These are phyloP conservation scores for Schoenoplectus tabernaemontani DNA, from an alignment of 202 grass and related monocot genomes.

Conservation along the genomic window DNA sequence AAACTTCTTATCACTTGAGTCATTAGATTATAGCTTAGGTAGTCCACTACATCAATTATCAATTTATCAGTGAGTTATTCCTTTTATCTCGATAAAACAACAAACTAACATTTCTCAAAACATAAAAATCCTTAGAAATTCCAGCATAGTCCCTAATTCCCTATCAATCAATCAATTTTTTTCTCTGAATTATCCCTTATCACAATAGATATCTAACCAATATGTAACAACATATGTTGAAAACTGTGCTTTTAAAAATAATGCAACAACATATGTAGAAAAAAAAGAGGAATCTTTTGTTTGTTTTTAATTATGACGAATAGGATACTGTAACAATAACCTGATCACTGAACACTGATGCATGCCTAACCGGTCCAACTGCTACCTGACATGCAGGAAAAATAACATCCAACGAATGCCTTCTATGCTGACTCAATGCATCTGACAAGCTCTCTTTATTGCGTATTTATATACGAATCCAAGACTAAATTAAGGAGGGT, in stretches of 20 bases:
- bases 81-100: too few species aligned
- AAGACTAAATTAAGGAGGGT: slow-evolving; percentile 14
- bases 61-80: too few species aligned
- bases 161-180: background rate
- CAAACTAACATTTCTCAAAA: background rate
- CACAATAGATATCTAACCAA: too few species aligned
- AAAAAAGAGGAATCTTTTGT: background rate
- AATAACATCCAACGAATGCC: slow-evolving; percentile 21
- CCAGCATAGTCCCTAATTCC: background rate
- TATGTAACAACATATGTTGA: too few species aligned
- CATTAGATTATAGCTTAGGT: too few species aligned
- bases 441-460: slow-evolving; percentile 17
- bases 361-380: slow-evolving; percentile 23
- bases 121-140: background rate
- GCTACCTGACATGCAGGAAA: slow-evolving; percentile 28
- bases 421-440: slow-evolving; percentile 9
- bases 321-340: background rate
- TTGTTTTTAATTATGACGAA: slow-evolving; percentile 10
- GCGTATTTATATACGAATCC: slow-evolving; percentile 17
- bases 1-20: too few species aligned
- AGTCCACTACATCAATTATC: too few species aligned
- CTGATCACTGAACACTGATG: background rate
- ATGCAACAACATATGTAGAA: too few species aligned
- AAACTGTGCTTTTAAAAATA: too few species aligned
- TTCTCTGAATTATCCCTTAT: too few species aligned